phyloP scores from a whole-genome alignment of 352 stramenopile genomes.

The Phytophthora pseudosyringae region DNA sequence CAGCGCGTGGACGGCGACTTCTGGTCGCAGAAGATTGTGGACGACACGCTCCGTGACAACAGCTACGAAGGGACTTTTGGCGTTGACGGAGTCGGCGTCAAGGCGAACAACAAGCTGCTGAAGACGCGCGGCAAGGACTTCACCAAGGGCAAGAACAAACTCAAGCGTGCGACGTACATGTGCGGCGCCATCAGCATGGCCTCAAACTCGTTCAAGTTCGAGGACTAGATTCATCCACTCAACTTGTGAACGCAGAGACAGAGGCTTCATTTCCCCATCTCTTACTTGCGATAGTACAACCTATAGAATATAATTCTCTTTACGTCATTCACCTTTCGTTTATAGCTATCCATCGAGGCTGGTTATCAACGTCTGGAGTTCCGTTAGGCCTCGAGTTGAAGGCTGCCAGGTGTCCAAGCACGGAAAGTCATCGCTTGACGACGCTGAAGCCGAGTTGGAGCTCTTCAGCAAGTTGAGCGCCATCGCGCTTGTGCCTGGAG shows the following conservation, averaged over 20 bases:
- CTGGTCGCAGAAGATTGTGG: slow-evolving; percentile 92
- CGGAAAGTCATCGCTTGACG: slow-evolving; percentile 22
- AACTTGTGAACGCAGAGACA: slow-evolving; percentile 16
- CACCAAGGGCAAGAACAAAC: slow-evolving; percentile 99
- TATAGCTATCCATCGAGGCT: slow-evolving; percentile 21
- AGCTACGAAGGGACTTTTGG: slow-evolving; percentile 98
- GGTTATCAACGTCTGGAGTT: slow-evolving; percentile 46
- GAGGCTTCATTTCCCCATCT: not conserved
- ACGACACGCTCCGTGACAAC: slow-evolving; percentile 98
- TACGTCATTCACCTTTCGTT: slow-evolving; percentile 13
- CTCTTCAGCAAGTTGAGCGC: slow-evolving; percentile 37
- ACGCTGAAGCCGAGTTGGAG: slow-evolving; percentile 5
- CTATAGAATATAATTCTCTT: slow-evolving; percentile 53
- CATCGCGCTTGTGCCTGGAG: slow-evolving; percentile 37
- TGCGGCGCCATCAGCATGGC: slow-evolving; percentile 94
- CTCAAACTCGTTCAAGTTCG: slow-evolving; percentile 96
- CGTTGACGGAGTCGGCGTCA: slow-evolving; percentile 94
- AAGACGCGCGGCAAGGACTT: slow-evolving; percentile 99
- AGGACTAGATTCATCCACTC: slow-evolving; percentile 35
- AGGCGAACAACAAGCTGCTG: slow-evolving; percentile 97
- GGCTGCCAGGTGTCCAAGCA: slow-evolving; percentile 56
- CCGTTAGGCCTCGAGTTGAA: slow-evolving; percentile 41
- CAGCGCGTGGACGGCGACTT: slow-evolving; percentile 97
- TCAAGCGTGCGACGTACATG: slow-evolving; percentile 98
- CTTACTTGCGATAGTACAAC: slow-evolving; percentile 40